Evolutionary conservation across 352 stramenopile species (phyloP).

Genomic region (Phytopythium kandeliae): DNA sequence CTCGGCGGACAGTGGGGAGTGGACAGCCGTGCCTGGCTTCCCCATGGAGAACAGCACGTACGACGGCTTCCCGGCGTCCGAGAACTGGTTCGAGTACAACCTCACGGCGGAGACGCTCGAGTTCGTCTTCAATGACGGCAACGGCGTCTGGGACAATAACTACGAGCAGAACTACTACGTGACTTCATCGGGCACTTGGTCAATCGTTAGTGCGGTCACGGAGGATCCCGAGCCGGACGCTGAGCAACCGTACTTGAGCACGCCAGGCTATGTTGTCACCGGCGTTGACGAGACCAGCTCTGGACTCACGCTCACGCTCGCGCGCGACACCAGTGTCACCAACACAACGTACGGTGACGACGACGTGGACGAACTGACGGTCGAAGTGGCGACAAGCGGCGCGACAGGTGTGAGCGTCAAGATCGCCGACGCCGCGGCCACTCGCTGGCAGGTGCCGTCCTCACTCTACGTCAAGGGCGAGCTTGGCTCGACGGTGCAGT

Average conservation of each 20-base stretch:
- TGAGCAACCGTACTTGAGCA: conserved; percentile 6
- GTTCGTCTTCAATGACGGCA: conserved; percentile 47
- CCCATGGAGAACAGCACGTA: conserved; percentile 23
- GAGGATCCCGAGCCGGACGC: conserved; percentile 3
- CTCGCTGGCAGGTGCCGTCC: conserved; percentile 20
- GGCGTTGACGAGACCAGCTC: conserved; percentile 4
- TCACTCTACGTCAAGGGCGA: conserved; percentile 18
- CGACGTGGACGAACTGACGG: conserved; percentile 32
- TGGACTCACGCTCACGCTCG: conserved; percentile 1
- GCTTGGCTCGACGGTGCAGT: conserved; percentile 4
- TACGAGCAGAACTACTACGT: conserved; percentile 34
- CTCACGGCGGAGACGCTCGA: conserved; percentile 26
- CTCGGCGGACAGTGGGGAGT: conserved; percentile 20
- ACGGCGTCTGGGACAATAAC: conserved; percentile 42
- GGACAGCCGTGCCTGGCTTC: conserved; percentile 26
- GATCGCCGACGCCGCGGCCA: conserved; percentile 16
- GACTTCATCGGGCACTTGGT: conserved; percentile 24
- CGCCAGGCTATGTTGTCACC: conserved; percentile 3
- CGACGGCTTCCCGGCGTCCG: conserved; percentile 16
- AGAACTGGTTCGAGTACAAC: conserved; percentile 33
- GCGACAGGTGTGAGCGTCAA: conserved; percentile 14
- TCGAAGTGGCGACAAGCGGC: conserved; percentile 23
- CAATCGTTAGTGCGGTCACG: conserved; percentile 29
- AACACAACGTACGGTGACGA: conserved; percentile 18
- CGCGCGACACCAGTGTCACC: conserved; percentile 1